phyloP scores from a whole-genome alignment of 768 basidiomycete genomes.

The Boletus pseudopeckii region DNA sequence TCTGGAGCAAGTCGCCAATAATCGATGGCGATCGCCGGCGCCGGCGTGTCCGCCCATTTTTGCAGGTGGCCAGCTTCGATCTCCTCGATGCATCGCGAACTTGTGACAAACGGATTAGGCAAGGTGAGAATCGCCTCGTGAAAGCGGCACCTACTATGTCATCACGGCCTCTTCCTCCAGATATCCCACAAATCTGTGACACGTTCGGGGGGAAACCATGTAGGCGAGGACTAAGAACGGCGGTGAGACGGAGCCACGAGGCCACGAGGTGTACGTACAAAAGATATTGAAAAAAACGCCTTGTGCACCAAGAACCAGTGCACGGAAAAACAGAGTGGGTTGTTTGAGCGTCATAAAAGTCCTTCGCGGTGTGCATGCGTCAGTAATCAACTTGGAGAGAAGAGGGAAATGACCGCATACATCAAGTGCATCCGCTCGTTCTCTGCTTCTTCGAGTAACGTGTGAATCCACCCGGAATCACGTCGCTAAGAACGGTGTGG shows the following conservation, averaged over 20 bases:
- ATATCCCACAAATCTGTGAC: conserved; percentile 89
- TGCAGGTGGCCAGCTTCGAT: conserved; percentile 79
- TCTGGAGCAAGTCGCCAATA: conserved; percentile 81
- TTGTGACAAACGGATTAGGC: conserved; percentile 28
- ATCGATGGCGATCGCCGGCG: conserved; percentile 89
- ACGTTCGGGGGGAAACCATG: conserved; percentile 66
- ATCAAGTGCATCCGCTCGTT: conserved; percentile 97
- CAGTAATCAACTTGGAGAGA: conserved; percentile 9
- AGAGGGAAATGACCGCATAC: conserved; percentile 33
- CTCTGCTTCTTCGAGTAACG: conserved; percentile 89
- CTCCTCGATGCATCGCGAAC: conserved; percentile 80
- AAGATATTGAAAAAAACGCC: conserved; percentile 90
- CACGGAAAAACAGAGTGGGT: conserved; percentile 78
- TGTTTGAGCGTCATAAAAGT: conserved; percentile 93
- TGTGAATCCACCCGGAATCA: conserved; percentile 83
- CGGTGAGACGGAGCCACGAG: conserved; percentile 13
- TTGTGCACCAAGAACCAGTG: conserved; percentile 83
- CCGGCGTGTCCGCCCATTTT: conserved; percentile 71
- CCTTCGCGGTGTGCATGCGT: conserved; percentile 40
- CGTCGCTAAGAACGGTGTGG: conserved; percentile 36
- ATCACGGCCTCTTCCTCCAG: conserved; percentile 94
- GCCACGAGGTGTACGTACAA: conserved; percentile 46
- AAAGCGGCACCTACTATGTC: conserved; percentile 66
- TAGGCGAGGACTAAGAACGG: conserved; percentile 63
- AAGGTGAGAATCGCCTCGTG: conserved; percentile 16